Base-by-base conservation (phyloP, 2,329 filamentous ascomycete genomes). In the Curvularia spicifera region DNA sequence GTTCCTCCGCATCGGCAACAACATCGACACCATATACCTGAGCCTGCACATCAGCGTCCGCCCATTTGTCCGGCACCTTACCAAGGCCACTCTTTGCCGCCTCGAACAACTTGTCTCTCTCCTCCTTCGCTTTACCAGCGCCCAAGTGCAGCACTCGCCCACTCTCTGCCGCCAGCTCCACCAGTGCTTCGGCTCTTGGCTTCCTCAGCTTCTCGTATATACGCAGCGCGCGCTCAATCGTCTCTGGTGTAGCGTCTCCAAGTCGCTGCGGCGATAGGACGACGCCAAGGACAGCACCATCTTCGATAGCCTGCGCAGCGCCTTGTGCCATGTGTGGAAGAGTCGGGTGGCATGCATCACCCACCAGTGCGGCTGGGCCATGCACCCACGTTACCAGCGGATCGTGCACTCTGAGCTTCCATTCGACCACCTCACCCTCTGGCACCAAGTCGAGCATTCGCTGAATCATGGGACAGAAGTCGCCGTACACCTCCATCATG, bases 371-470 rank as follows among this genome's bases (percentile, higher is more conserved):
- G 1, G 80, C 77, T 10, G 75, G 78, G 10, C 81, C 81, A 37
- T 84, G 76, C 0, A 86, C 79, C 87, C 88, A 90, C 4, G 84
- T 87, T 0, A 83, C 82, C 4, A 90, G 74, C 0, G 86, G 86
- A 37, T 84, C 81, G 68, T 89, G 86, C 4, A 86, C 83, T 26
- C 85, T 79, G 44, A 90, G 76, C 63, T 86, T 87, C 85, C 87
- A 90, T 71, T 90, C 87, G 63, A 86, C 85, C 5, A 90, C 83
- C 62, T 87, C 85, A n/a, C 86, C 86, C 45, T 86, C 83, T 0
- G 85, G 85, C 0, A 88, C 86, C 15, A 86, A 77, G 59, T 86
- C 78, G 13, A 89, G 78, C 83, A 89, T 84, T 22, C 82, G 80
- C 59, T 83, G 82, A 2, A 89, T 81, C 69, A 83, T 81, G 1